These are phyloP conservation scores for Heterobasidion occidentale DNA, from an alignment of 1,284 basidiomycete genomes.

Conservation along the genomic window DNA sequence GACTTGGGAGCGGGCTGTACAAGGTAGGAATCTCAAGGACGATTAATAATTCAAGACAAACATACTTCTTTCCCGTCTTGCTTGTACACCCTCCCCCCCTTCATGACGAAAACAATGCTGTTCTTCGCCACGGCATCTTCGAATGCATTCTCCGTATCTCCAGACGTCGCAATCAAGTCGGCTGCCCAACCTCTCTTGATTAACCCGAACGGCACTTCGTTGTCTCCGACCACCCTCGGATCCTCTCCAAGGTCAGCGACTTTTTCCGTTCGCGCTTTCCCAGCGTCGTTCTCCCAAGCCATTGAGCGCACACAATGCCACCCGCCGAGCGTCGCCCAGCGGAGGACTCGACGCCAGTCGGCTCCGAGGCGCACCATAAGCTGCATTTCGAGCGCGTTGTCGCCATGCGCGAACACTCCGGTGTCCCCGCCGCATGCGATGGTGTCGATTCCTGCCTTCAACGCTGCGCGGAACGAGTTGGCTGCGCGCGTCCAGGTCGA, in stretches of 20 bases:
- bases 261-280: slow-evolving; percentile 22
- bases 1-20: no score
- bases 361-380: slow-evolving; percentile 54
- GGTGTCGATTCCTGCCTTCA: slow-evolving; percentile 32
- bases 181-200: slow-evolving; percentile 47
- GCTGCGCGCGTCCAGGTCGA: slow-evolving; percentile 31
- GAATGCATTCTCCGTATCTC: slow-evolving; percentile 43
- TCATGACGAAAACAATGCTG: slow-evolving; percentile 50
- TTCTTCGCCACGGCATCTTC: slow-evolving; percentile 34
- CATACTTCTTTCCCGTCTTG: slow-evolving; percentile 22
- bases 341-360: slow-evolving; percentile 41
- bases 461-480: slow-evolving; percentile 35
- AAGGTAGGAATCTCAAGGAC: not conserved
- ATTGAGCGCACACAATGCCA: slow-evolving; percentile 48
- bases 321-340: slow-evolving; percentile 53
- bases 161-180: slow-evolving; percentile 46
- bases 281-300: slow-evolving; percentile 39
- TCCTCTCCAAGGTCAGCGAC: slow-evolving; percentile 23
- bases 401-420: slow-evolving; percentile 53
- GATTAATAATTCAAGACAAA: not conserved
- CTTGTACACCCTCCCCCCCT: slow-evolving; percentile 45
- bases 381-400: slow-evolving; percentile 54
- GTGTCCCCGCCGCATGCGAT: slow-evolving; percentile 61
- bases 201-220: slow-evolving; percentile 50
- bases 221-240: slow-evolving; percentile 32